Conservation (phyloP, 257 asterid genomes). For the Forsythia viridissima region DNA sequence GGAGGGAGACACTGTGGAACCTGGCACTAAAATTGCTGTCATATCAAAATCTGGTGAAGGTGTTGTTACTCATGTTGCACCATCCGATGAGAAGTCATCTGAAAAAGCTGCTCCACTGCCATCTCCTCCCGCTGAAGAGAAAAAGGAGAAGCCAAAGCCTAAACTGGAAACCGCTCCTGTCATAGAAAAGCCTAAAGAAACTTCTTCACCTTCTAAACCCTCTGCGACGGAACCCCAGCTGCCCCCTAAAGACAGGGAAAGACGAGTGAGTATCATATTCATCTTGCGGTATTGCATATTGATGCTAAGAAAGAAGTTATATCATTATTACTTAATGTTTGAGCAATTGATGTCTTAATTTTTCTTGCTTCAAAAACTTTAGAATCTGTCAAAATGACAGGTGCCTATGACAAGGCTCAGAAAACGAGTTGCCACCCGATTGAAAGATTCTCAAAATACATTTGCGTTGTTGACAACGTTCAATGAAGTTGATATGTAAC, state of each 20-base stretch:
- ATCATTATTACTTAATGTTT: background rate
- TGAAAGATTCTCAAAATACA: constrained; percentile 98
- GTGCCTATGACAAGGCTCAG: constrained; percentile 99
- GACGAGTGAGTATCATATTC: constrained; percentile 61
- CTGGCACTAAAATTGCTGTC: constrained; percentile 87
- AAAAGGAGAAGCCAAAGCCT: constrained; percentile 52
- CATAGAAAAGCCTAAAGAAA: constrained; percentile 55
- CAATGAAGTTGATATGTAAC: constrained; percentile 98
- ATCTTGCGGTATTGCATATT: background rate
- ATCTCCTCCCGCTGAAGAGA: constrained; percentile 57
- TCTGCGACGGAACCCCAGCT: constrained; percentile 90
- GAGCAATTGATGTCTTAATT: constrained; percentile 1
- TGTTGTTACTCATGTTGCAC: constrained; percentile 75
- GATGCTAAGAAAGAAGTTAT: background rate
- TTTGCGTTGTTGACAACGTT: constrained; percentile 94
- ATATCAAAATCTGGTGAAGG: constrained; percentile 93
- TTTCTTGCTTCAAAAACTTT: background rate
- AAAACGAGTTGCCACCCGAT: constrained; percentile 86
- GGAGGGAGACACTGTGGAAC: constrained; percentile 98
- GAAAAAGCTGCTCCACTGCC: constrained; percentile 59
- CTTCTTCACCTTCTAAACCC: constrained; percentile 56
- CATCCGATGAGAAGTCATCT: constrained; percentile 78
- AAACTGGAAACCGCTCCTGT: constrained; percentile 56
- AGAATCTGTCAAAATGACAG: constrained; percentile 37
- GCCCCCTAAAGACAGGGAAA: constrained; percentile 97